Base-by-base conservation (phyloP, 164 flowering plant species). In the Santalum album region DNA sequence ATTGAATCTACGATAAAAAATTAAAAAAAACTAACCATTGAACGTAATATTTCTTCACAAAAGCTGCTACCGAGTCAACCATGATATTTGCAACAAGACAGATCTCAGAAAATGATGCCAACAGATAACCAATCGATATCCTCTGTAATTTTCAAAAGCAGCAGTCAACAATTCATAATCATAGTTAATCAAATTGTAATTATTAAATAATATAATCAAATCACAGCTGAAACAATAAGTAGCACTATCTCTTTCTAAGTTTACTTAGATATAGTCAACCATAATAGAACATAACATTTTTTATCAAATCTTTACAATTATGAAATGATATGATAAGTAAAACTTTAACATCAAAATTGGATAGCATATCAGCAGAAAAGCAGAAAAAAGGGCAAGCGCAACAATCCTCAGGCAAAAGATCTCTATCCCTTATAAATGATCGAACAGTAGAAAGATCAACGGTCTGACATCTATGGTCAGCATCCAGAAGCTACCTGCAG, bases 401-500 rank as follows among this genome's bases (percentile, higher is more conserved):
- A 20, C 49, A 45, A 45, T 21, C 25, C 20, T 45, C 9, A 6
- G 14, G 11, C 16, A 45, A 20, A 45, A 12, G 49, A 10, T 45
- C 0, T 45, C 11, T 43, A 21, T 20, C 49, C 49, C 25, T 45
- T 4, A 9, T 45, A 10, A 45, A 20, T 45, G 12, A 12, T 20
- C 25, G 4, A 3, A 45, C 19, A 20, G 21, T 21, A 3, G 21
- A 45, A 45, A 20, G 15, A 45, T 9, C 12, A 2, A 14, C 14
- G 16, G 42, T 38, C 16, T 38, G 16, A 9, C 12, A n/a, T n/a
- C n/a, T n/a, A n/a, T n/a, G n/a, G n/a, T n/a, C n/a, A n/a, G n/a
- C n/a, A n/a, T n/a, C n/a, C n/a, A n/a, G n/a, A 51, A 25, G 44
- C 32, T 70, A 86, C 95, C 90, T 86, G 95, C 18, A 87, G 66